A percentile compares a stretch with the other conserved stretches of the same genome.
Conservation (phyloP, 2,329 filamentous ascomycete species). For the Rutstroemia sp. region DNA sequence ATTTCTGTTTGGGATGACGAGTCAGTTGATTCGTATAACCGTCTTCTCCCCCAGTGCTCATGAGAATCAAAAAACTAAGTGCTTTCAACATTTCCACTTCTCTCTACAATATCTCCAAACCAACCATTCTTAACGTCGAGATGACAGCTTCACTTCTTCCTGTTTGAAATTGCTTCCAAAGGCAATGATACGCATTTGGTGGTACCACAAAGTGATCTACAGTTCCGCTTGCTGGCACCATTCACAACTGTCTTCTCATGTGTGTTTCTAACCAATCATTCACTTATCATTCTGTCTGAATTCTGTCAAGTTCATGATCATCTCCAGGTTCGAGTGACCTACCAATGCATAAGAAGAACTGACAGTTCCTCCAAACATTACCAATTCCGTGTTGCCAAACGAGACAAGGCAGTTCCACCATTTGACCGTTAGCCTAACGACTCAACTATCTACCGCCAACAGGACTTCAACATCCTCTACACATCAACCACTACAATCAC, state of each 20-base stretch:
- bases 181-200: background rate
- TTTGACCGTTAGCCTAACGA: too few relatives aligned
- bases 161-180: background rate
- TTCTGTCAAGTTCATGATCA: background rate
- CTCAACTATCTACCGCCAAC: too few relatives aligned
- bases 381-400: background rate
- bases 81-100: too few relatives aligned
- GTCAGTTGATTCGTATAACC: too few relatives aligned
- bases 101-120: too few relatives aligned
- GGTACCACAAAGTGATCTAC: background rate
- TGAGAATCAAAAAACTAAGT: too few relatives aligned
- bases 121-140: background rate
- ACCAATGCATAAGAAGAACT: background rate
- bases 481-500: background rate
- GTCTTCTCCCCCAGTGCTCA: too few relatives aligned
- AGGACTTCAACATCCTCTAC: too few relatives aligned
- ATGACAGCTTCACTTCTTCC: too few relatives aligned
- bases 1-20: too few relatives aligned
- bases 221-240: constrained; percentile 4
- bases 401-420: too few relatives aligned
- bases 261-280: background rate
- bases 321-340: background rate
- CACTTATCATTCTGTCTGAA: background rate
- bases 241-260: background rate
- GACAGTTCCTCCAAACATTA: background rate